Evolutionary conservation across 805 yeast genomes (phyloP).

Genomic region (Candida tibetensis): DNA sequence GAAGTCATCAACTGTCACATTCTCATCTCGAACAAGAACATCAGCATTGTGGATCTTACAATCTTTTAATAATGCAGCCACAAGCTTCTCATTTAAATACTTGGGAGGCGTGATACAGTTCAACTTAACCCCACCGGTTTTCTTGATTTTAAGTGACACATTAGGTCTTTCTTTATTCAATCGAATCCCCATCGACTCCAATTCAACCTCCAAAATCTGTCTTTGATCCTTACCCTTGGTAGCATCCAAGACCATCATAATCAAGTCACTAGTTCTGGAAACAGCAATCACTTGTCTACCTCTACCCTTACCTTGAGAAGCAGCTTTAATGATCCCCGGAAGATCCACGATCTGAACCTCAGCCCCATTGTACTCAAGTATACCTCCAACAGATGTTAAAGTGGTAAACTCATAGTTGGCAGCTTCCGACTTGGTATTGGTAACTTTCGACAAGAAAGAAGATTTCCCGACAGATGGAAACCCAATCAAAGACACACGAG

Average conservation of each 20-base stretch:
- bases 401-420: slow-evolving; percentile 97
- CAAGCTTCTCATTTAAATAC: slow-evolving; percentile 75
- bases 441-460: slow-evolving; percentile 80
- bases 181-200: slow-evolving; percentile 92
- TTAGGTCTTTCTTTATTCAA: slow-evolving; percentile 77
- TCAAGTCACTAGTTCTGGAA: slow-evolving; percentile 90
- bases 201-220: slow-evolving; percentile 78
- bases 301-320: slow-evolving; percentile 95
- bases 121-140: slow-evolving; percentile 88
- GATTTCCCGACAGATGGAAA: slow-evolving; percentile 98
- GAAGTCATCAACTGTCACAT: slow-evolving; percentile 85
- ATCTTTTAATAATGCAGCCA: slow-evolving; percentile 74
- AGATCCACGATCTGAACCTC: slow-evolving; percentile 96
- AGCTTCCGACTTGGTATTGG: slow-evolving; percentile 91
- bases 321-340: slow-evolving; percentile 97
- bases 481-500: slow-evolving; percentile 91
- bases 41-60: slow-evolving; percentile 92
- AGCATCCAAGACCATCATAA: slow-evolving; percentile 92
- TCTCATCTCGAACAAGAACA: slow-evolving; percentile 83
- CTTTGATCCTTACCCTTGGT: slow-evolving; percentile 92
- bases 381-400: slow-evolving; percentile 94
- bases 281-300: slow-evolving; percentile 97
- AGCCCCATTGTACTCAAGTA: slow-evolving; percentile 91
- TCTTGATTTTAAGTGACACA: slow-evolving; percentile 72
- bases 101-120: slow-evolving; percentile 81